phyloP scores from a whole-genome alignment of 305 asterid species.

The Coffea humblotiana region DNA sequence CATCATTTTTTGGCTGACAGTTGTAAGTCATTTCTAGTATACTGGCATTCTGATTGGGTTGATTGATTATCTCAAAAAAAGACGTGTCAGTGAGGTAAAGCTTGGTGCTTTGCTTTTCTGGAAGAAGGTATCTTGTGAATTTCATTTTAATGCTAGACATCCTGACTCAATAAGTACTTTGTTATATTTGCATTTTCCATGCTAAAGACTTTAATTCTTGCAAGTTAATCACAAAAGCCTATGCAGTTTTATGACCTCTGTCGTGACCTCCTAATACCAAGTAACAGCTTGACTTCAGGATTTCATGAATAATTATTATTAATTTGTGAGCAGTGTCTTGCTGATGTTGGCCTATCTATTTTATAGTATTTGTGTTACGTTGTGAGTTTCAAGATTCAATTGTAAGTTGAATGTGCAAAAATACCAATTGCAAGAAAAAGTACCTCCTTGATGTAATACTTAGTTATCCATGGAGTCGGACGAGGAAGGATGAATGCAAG shows the following conservation, averaged over 20 bases:
- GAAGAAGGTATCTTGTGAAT: background rate
- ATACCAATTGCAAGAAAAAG: no score
- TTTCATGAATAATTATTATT: background rate
- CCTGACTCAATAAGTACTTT: background rate
- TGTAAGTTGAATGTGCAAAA: background rate
- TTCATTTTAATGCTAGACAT: background rate
- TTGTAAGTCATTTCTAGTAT: constrained; percentile 25
- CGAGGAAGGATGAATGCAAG: no score
- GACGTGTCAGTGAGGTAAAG: background rate
- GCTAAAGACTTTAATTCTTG: background rate
- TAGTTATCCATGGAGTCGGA: no score
- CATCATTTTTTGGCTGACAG: constrained; percentile 6
- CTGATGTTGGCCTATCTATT: background rate
- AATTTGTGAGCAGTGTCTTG: background rate
- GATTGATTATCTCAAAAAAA: background rate
- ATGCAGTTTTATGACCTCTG: background rate
- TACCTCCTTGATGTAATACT: no score
- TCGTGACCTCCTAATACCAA: background rate
- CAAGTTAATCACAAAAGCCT: background rate
- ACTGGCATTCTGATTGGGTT: constrained; percentile 8
- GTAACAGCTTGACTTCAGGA: background rate
- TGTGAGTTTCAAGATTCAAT: background rate
- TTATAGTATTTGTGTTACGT: background rate
- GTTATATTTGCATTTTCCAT: background rate
- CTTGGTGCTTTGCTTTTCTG: no score